Base-by-base conservation (phyloP, 140 eudicot species). In the Erigeron philadelphicus region DNA sequence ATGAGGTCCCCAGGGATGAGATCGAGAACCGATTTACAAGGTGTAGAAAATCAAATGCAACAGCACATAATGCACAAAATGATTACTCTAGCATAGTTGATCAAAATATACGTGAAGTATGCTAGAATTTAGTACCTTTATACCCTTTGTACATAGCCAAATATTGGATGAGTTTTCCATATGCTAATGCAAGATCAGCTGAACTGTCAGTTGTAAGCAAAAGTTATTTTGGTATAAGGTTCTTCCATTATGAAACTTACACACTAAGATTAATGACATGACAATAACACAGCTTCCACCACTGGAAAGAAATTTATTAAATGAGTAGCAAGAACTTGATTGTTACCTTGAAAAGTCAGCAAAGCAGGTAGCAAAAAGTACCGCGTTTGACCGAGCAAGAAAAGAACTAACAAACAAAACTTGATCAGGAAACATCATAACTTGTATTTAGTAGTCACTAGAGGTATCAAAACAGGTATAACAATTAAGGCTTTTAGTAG, bases 141-240 rank as follows among this genome's bases (percentile, higher is more conserved):
- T 87, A 89, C 72, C 99, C 99, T 87, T 89, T 94, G 71, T 73
- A 85, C 40, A 84, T 81, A 25, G 99, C 99, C 70, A 94, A 66
- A 81, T 89, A 87, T 72, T 83, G 99, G 84, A 94, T 86, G 72
- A 94, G 97, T 77, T 94, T 94, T 65, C 88, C 86, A 58, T 90
- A 89, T 45, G 97, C 97, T 78, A 94, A 83, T 16, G 99, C 94
- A 67, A 77, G 83, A 84, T 94, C 95, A 75, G 84, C 95, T 61
- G 84, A 78, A 78, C 99, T 92, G 83, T 64, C 62, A 71, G 40
- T 56, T 49, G 61, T 18, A 70, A 16, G 66, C 31, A 46, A 75
- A 23, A 57, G 13, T n/a, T 13, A 60, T 17, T 16, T 47, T 61
- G 31, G 77, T 31, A 41, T 25, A 70, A 45, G 45, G 43, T 59